Evolutionary conservation across 1,284 basidiomycete species (phyloP), one percentile per base, ranked within the genome.

Genomic region (Athelia sp.): DNA sequence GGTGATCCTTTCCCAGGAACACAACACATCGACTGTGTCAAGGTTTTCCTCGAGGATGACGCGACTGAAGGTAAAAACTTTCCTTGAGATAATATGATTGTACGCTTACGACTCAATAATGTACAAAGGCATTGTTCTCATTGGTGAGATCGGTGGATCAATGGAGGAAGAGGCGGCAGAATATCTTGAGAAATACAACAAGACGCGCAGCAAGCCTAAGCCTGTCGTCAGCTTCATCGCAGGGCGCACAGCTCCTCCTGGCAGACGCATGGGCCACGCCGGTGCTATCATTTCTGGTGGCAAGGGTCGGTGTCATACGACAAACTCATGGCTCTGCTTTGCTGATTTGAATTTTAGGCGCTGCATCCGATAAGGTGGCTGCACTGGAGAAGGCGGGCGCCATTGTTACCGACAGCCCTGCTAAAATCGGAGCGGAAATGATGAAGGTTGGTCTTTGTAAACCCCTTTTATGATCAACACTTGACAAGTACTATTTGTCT

Each of bases 131-230:
- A 95, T 99, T 57, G 96, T 99, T 50, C 77, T 99, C 58, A 99
- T 99, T 62, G 97, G 97, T 58, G 97, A 99, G 72, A 99, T 99
- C 62, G 97, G 97, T 60, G 97, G 97, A 23, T 88, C 90, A 17
- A 99, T 98, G 95, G 97, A 99, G 73, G 97, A 99, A 69, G 96
- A 99, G 59, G 97, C 97, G 15, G 97, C 97, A 3, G 97, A 95
- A 62, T 97, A 95, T 72, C 77, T 99, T 50, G 87, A 90, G 66
- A 78, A 83, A 69, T 88, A 93, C 78, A 99, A 99, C 81, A 90
- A 92, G 71, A 92, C 89, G 40, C 81, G 90, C 40, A 71, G 74
- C 54, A 79, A 88, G 61, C 92, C 92, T 56, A 99, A 99, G 72
- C 97, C 97, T 49, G 93, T 99, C 40, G 93, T 99, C 51, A 91